Base-by-base conservation (phyloP, 352 stramenopile genomes). In the Phytophthora sansomeana region DNA sequence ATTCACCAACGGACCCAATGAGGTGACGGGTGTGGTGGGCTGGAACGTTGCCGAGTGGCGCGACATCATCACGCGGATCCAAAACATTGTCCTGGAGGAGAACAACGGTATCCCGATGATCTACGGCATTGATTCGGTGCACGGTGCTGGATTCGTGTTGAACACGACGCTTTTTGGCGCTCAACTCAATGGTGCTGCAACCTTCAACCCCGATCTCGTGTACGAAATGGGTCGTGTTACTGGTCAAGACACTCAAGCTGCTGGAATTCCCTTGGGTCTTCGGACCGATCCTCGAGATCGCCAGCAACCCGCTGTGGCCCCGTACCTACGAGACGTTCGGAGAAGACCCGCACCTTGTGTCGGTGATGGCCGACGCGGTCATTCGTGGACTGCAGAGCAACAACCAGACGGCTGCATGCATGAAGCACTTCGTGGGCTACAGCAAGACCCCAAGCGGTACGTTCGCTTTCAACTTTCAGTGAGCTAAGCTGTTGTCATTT, bases 281-380 rank as follows among this genome's bases (percentile, higher is more conserved):
- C 67, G 77, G 73, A 19, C 92, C 92, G 1, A 85, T 97, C 11
- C 64, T 87, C 8, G 82, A 91, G 57, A 70, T 98, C 33, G 75
- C 80, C 0, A 85, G 85, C 42, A 89, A 97, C 54, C 86, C 89
- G 11, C 68, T 89, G 46, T 97, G 92, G 91, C 60, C 81, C 7
- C 74, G 91, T 5, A 89, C 93, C 2, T 97, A 90, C 57, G 93
- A 98, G 70, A 98, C 91, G 13, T 98, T 97, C 78, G 91, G 92
- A 13, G 89, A 98, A 75, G 91, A 97, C 61, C 87, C 89, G 5
- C 61, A 87, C 29, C 36, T 96, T 5, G 89, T 90, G 5, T 81
- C 83, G 0, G 65, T 82, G 8, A 90, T 97, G 78, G 89, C 72
- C 1, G 63, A 75, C 26, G 73, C 76, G 11, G 78, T 95, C 46